Evolutionary conservation across 768 basidiomycete species (phyloP).

Genomic region (Termitomyces sp.): DNA sequence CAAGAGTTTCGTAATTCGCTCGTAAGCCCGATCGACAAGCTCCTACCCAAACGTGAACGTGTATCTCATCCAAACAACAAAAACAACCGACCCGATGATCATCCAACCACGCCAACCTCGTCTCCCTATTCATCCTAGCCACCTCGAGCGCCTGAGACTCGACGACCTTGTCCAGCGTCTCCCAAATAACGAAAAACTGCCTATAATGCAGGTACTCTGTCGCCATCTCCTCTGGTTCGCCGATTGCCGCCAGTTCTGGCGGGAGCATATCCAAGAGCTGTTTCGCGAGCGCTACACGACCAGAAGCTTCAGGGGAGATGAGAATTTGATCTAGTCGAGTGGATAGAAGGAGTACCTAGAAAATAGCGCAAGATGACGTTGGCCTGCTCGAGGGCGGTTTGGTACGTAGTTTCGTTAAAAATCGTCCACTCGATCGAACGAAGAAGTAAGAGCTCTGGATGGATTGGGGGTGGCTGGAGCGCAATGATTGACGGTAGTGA

Average conservation of each 20-base stretch:
- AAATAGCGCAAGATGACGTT: slow-evolving; percentile 89
- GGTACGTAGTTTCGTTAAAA: slow-evolving; percentile 66
- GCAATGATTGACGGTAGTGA: slow-evolving; percentile 57
- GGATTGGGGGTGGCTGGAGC: slow-evolving; percentile 49
- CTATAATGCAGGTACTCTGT: slow-evolving; percentile 76
- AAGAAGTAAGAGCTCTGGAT: slow-evolving; percentile 60
- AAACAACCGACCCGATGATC: slow-evolving; percentile 50
- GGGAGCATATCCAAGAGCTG: slow-evolving; percentile 57
- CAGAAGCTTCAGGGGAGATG: slow-evolving; percentile 46
- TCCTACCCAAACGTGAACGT: slow-evolving; percentile 24
- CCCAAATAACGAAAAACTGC: slow-evolving; percentile 77
- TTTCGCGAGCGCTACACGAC: slow-evolving; percentile 66
- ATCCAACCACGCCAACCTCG: slow-evolving; percentile 51
- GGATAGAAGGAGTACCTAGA: slow-evolving; percentile 47
- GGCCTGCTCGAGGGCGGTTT: slow-evolving; percentile 77
- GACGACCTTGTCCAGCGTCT: slow-evolving; percentile 52
- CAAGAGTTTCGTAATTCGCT: slow-evolving; percentile 63
- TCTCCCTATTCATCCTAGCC: slow-evolving; percentile 53
- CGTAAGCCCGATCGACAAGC: slow-evolving; percentile 58
- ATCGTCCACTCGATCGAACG: slow-evolving; percentile 94
- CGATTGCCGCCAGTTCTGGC: slow-evolving; percentile 51
- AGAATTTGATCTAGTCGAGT: neutral
- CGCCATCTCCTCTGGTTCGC: slow-evolving; percentile 65
- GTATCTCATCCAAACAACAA: neutral
- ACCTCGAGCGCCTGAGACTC: slow-evolving; percentile 56